Evolutionary conservation across 306 rosid species (phyloP).

Genomic region (Hippophae rhamnoides): DNA sequence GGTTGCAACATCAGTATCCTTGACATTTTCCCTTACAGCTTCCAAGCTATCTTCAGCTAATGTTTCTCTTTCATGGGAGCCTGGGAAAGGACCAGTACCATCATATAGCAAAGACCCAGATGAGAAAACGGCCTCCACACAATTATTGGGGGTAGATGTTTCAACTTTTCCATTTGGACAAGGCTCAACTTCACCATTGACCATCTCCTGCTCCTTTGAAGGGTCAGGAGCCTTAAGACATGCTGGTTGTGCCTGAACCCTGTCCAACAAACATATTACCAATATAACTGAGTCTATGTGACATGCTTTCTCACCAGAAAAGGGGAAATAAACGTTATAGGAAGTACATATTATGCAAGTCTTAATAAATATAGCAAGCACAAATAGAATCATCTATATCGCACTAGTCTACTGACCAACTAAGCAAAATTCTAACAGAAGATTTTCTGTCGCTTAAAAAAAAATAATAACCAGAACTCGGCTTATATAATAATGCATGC

Average conservation of each 20-base stretch:
- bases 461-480: background rate
- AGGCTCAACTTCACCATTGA: constrained; percentile 25
- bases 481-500: background rate
- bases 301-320: constrained; percentile 1
- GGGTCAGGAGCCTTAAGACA: constrained; percentile 44
- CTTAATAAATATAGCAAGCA: background rate
- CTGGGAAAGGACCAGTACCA: constrained; percentile 15
- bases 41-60: constrained; percentile 24
- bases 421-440: no score
- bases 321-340: background rate
- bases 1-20: constrained; percentile 19
- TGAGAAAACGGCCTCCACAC: constrained; percentile 13
- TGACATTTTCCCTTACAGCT: constrained; percentile 20
- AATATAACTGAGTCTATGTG: constrained; percentile 5
- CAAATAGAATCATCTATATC: background rate
- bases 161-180: constrained; percentile 31
- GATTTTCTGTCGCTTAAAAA: no score
- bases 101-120: constrained; percentile 22
- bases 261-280: constrained; percentile 26
- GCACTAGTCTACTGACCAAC: no score
- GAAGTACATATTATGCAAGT: background rate
- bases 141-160: constrained; percentile 18
- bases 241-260: constrained; percentile 54
- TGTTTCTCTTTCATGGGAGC: constrained; percentile 20
- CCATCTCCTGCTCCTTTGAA: constrained; percentile 28